phyloP scores from a whole-genome alignment of 495 filamentous ascomycete species.

The Amphirosellinia nigrospora region DNA sequence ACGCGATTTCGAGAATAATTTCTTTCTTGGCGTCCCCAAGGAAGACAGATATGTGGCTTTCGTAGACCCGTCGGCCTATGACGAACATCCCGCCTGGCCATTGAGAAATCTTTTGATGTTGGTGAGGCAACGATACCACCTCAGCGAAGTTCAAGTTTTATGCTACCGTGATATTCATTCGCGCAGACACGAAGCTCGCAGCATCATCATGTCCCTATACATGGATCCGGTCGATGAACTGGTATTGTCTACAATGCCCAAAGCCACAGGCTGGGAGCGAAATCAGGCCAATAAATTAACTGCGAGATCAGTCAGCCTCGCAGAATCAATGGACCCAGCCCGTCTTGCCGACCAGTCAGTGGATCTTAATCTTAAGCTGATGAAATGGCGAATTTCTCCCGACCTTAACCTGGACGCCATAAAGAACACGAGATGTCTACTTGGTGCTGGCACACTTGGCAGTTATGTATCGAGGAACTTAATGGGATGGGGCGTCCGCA shows the following conservation, averaged over 20 bases:
- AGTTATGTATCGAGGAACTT: slow-evolving; percentile 90
- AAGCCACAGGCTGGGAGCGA: slow-evolving; percentile 94
- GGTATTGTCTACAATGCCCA: slow-evolving; percentile 66
- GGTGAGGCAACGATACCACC: slow-evolving; percentile 79
- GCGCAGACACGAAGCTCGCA: slow-evolving; percentile 76
- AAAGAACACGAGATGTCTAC: slow-evolving; percentile 87
- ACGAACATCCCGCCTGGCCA: slow-evolving; percentile 87
- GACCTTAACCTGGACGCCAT: slow-evolving; percentile 85
- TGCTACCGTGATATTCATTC: slow-evolving; percentile 85
- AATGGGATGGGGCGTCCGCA: slow-evolving; percentile 95
- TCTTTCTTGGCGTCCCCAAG: slow-evolving; percentile 72
- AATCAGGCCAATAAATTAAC: slow-evolving; percentile 75
- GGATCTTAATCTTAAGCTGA: slow-evolving; percentile 95
- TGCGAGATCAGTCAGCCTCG: slow-evolving; percentile 77
- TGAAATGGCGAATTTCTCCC: slow-evolving; percentile 97
- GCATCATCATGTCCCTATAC: slow-evolving; percentile 73
- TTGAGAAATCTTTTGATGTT: slow-evolving; percentile 87
- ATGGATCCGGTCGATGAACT: slow-evolving; percentile 54
- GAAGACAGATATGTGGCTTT: slow-evolving; percentile 84
- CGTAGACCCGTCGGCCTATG: slow-evolving; percentile 89
- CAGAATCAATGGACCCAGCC: slow-evolving; percentile 88
- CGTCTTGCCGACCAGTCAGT: slow-evolving; percentile 93
- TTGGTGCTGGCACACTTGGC: slow-evolving; percentile 94
- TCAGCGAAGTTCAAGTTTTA: slow-evolving; percentile 80
- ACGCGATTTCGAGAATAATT: slow-evolving; percentile 80